Evolutionary conservation across 1,284 basidiomycete genomes (phyloP).

Genomic region (Wallemia mellicola): DNA sequence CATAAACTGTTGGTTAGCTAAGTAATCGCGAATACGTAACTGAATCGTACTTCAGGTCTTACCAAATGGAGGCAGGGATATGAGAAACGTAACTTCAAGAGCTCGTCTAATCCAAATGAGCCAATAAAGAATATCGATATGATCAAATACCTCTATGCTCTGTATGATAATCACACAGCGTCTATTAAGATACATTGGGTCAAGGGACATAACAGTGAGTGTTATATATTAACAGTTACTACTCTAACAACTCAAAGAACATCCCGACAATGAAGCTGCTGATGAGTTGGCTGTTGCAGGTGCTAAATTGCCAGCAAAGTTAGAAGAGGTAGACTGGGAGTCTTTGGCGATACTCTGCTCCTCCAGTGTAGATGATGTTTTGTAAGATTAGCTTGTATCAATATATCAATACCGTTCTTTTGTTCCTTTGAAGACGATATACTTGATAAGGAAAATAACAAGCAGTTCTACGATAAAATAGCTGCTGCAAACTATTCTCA

Average conservation of each 20-base stretch:
- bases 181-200: not conserved
- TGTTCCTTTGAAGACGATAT: too few species aligned
- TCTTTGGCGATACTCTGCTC: not conserved
- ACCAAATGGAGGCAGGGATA: not conserved
- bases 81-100: not conserved
- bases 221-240: not conserved
- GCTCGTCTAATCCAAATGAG: not conserved
- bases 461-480: too few species aligned
- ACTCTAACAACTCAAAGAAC: not conserved
- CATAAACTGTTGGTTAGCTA: not conserved
- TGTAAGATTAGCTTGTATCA: too few species aligned
- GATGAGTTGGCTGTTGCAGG: not conserved
- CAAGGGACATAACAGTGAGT: not conserved
- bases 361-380: not conserved
- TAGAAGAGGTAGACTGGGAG: not conserved
- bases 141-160: not conserved
- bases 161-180: not conserved
- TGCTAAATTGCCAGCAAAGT: not conserved
- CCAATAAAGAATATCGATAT: not conserved
- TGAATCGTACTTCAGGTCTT: too few species aligned
- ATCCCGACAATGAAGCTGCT: not conserved
- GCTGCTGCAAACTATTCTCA: too few species aligned
- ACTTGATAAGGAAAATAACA: too few species aligned
- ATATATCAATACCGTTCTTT: too few species aligned
- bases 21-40: too few species aligned